These are phyloP conservation scores for Xylaria scruposa DNA, from an alignment of 495 filamentous ascomycete species.

Conservation along the genomic window DNA sequence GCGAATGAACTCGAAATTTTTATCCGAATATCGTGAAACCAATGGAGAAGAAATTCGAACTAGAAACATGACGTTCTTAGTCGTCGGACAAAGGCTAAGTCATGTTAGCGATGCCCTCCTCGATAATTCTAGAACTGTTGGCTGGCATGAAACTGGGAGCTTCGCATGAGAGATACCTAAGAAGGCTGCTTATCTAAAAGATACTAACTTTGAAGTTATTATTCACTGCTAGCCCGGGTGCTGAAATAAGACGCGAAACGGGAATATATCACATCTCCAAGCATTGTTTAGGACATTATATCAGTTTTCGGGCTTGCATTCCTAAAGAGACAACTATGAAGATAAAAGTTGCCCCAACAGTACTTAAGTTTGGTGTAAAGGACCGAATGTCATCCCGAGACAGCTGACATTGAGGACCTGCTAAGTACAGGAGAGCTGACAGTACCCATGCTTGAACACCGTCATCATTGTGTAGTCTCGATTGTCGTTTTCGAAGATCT, in stretches of 20 bases:
- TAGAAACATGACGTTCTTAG: neutral
- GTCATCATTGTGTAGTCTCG: constrained; percentile 2
- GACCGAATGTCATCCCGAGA: neutral
- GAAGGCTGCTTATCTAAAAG: neutral
- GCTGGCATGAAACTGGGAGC: neutral
- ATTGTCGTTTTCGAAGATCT: constrained; percentile 8
- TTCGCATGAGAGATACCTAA: too few relatives aligned
- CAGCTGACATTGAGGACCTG: neutral
- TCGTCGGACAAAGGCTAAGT: neutral
- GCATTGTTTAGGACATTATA: neutral
- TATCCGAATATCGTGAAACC: neutral
- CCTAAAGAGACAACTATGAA: constrained; percentile 10
- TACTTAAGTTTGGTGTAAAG: constrained; percentile 3
- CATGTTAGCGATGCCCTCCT: neutral
- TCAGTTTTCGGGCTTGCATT: constrained; percentile 12
- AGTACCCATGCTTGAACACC: constrained; percentile 4
- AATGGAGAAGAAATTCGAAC: neutral
- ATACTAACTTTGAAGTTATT: neutral
- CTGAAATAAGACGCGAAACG: neutral
- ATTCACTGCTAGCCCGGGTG: neutral
- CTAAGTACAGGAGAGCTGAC: neutral
- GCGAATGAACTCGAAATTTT: neutral
- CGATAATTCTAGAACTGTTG: neutral
- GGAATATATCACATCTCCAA: neutral
- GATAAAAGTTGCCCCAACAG: constrained; percentile 3